A percentile compares a stretch with the other conserved stretches of the same genome.
Conservation (phyloP, 2,329 filamentous ascomycete species). For the Colletotrichum sp. region DNA sequence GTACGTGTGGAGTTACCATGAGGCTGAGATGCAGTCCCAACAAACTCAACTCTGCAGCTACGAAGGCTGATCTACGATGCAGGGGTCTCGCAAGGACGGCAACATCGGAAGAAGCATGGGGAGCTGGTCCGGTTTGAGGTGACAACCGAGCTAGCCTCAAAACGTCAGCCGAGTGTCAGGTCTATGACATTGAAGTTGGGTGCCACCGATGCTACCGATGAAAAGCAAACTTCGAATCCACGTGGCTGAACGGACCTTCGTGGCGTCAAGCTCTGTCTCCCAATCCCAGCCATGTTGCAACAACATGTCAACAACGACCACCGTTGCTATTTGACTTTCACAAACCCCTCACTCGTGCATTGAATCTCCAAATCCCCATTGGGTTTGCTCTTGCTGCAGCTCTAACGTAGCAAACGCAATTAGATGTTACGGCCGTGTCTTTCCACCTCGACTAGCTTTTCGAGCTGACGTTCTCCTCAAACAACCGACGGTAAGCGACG, state of each 20-base stretch:
- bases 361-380: slow-evolving; percentile 3
- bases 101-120: slow-evolving; percentile 19
- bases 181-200: slow-evolving; percentile 3
- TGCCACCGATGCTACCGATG: background rate
- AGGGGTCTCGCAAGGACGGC: slow-evolving; percentile 3
- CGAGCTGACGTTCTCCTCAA: background rate
- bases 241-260: slow-evolving; percentile 4
- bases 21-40: slow-evolving; percentile 21
- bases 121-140: slow-evolving; percentile 19
- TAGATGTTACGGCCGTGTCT: background rate
- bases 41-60: slow-evolving; percentile 19
- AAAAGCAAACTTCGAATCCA: slow-evolving; percentile 6
- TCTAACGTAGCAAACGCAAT: background rate
- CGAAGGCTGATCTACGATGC: slow-evolving; percentile 7
- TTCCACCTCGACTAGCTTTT: background rate
- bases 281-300: background rate
- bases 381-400: background rate
- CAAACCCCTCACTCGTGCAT: slow-evolving; percentile 1
- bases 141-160: slow-evolving; percentile 12
- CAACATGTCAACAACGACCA: background rate
- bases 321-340: background rate
- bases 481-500: slow-evolving; percentile 4
- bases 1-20: background rate
- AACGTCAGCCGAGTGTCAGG: background rate
- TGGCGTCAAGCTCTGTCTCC: background rate